Evolutionary conservation across 495 filamentous ascomycete species (phyloP), one percentile per base, ranked within the genome.

Genomic region (Neohortaea acidophila): DNA sequence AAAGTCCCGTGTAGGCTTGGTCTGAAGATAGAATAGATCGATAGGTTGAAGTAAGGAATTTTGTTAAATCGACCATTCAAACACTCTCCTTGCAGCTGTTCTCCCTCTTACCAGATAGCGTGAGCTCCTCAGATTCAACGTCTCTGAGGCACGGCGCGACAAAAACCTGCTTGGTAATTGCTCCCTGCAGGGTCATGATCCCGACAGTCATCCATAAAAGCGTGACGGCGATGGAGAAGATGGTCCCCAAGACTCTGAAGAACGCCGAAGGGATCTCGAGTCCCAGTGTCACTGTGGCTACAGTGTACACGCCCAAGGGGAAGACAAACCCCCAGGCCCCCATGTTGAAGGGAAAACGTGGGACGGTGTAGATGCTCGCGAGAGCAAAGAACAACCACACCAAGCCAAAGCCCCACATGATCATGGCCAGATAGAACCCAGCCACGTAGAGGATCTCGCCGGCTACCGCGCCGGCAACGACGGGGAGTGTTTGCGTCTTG

Each of bases 241-340:
- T 23, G 18, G 47, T 25, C 19, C 25, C 27, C 8, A 74, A 39
- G 0, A 76, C 56, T n/a, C 56, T 47, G 43, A 77, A 75, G 48
- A 78, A 70, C 4, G 21, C 35, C 4, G 66, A 75, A 1, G 58
- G 57, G 26, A 74, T 49, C 43, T 72, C 69, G 23, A 57, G 42
- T 3, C 60, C 70, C 6, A 76, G 43, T 30, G 59, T 51, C 10
- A 52, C 56, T 1, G 73, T 75, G 18, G 61, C 59, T 4, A 60
- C 48, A 0, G 72, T 60, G 47, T 67, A 73, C n/a, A 68, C 68
- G 4, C 51, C 41, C 12, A 43, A 43, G 0, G 74, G 74, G 36
- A 78, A 79, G 1, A 64, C 72, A 35, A 78, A 77, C 3, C 66
- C 68, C 75, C 75, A 79, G 73, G 73, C 78, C 0, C 73, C 74